Base-by-base conservation (phyloP, 805 yeast species). In the Wickerhamomyces bovis region DNA sequence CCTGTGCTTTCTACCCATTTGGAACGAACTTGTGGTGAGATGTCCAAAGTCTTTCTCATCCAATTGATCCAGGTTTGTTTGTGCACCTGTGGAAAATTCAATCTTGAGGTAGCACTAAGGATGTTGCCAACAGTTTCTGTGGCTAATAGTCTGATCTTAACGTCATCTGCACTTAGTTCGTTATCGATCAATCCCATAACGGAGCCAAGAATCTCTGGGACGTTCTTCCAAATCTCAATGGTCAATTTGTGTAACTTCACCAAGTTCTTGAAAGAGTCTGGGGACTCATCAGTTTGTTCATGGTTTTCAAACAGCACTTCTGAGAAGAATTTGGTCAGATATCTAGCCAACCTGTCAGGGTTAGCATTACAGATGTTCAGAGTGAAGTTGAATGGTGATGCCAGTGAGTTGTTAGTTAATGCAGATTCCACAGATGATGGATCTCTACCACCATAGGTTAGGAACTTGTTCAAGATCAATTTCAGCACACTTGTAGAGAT, bases 121-220 rank as follows among this genome's bases (percentile, higher is more conserved):
- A 90, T 78, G 38, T 73, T 64, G 0, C 95, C 92, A 2, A 90
- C 75, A 0, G 94, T 77, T 39, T 77, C 77, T 0, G 95, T 85
- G 0, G 96, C 89, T 44, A 84, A 63, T 0, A 73, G 60, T 52
- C 97, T 73, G 18, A 85, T 70, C 15, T 70, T 63, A 26, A 77
- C 80, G 53, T 81, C 77, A 38, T 83, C 86, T 0, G 95, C 88
- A 48, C 79, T 80, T 38, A 89, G 66, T 53, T 89, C 95, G 56
- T 86, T 89, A 53, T 86, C 87, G 4, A 89, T 68, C 44, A 87
- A 75, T 0, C 95, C 94, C 72, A 86, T 78, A 0, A 85, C 84
- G 1, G 94, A 78, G 4, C 77, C 73, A 11, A 87, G 69, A 19
- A 86, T 66, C 41, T 85, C 94, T 0, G 97, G 97, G 0, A 81